A percentile compares a stretch with the other conserved stretches of the same genome.
phyloP scores from a whole-genome alignment of 164 flowering plant genomes.

The Vitis rupestris region DNA sequence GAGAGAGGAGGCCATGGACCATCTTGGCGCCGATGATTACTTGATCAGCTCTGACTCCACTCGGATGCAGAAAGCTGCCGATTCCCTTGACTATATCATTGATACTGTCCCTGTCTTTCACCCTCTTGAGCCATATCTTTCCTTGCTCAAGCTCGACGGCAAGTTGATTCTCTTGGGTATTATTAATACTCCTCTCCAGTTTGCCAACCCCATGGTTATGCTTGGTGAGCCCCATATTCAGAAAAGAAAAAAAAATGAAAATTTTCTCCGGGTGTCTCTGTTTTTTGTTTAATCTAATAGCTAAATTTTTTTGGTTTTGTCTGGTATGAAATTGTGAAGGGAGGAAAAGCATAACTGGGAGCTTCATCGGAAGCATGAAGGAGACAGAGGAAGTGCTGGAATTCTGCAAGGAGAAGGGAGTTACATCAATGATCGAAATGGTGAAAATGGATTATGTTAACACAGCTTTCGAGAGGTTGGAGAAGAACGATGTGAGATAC shows the following conservation, averaged over 20 bases:
- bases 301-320: too few relatives aligned
- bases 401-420: constrained; percentile 44
- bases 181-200: constrained; percentile 31
- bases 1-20: constrained; percentile 35
- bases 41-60: constrained; percentile 32
- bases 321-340: constrained; percentile 19
- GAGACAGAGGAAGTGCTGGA: constrained; percentile 53
- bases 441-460: constrained; percentile 57
- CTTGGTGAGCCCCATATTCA: constrained; percentile 33
- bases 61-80: constrained; percentile 23
- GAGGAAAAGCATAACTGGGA: constrained; percentile 52
- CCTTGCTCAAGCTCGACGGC: constrained; percentile 45
- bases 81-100: constrained; percentile 35
- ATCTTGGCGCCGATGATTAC: constrained; percentile 38
- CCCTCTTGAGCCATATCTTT: constrained; percentile 43
- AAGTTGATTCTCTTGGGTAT: constrained; percentile 41
- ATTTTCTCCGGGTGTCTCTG: background rate
- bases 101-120: constrained; percentile 42
- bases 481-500: constrained; percentile 56
- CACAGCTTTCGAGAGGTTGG: constrained; percentile 54
- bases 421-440: constrained; percentile 41
- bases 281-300: background rate
- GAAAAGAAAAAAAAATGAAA: too few relatives aligned
- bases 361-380: constrained; percentile 52
- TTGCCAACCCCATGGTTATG: constrained; percentile 44